Evolutionary conservation across 345 rosid genomes (phyloP), one percentile per base, ranked within the genome.

Genomic region (Raphanus sativus): DNA sequence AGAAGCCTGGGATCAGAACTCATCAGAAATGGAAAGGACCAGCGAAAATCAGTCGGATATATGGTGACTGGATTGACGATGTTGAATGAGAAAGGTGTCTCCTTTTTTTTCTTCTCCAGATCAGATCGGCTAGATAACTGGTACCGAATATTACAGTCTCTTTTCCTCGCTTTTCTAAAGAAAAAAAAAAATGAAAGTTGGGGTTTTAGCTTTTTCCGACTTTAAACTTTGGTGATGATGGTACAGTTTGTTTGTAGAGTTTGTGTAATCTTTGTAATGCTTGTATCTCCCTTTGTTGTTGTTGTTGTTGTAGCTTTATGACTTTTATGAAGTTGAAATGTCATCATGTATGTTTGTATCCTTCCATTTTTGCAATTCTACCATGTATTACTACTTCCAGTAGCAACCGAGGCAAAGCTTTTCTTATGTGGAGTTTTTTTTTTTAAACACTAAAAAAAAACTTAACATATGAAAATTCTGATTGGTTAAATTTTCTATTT

Each of bases 61-160:
- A 95, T 11, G 99, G 99, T 54, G 99, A 95, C 81, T 95, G 99
- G 99, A 91, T 95, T 17, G 99, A 95, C 61, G 99, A 92, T 55
- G 66, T 89, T 9, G 97, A 92, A 84, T 92, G 78, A 40, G 85
- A 50, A 86, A 81, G 60, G 33, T 54, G 62, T 59, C 16, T 12
- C 16, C 16, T 13, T 45, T 13, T 13, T 38, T 45, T 45, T 1
- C 7, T 45, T 13, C 16, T 12, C 15, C 54, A 45, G 16, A 13
- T 4, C 54, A 45, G 17, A 13, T 13, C 54, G 54, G 54, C 17
- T 50, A 48, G 21, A 64, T 63, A 77, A 70, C 63, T 34, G 54
- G 17, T 26, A 63, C 13, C 13, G 65, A 52, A 62, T 17, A 28
- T 16, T 52, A 16, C 59, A 52, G 25, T 52, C 59, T 52, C 59